Evolutionary conservation across 768 basidiomycete species (phyloP).

Genomic region (Lactarius vividus): DNA sequence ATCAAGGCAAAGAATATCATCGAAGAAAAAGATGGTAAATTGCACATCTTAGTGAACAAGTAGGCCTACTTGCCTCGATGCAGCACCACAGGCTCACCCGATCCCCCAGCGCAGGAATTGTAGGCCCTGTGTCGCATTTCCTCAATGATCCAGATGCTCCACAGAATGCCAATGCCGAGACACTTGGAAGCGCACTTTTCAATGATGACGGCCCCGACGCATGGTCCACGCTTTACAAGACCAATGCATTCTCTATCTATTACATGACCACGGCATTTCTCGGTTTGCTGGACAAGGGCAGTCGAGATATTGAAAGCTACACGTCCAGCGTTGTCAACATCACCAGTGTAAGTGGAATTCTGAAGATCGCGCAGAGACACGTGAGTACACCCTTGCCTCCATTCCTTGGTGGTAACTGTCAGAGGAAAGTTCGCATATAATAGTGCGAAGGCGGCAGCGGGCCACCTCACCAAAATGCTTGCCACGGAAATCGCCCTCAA

Average conservation of each 20-base stretch:
- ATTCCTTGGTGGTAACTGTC: neutral
- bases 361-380: slow-evolving; percentile 71
- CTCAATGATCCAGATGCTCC: slow-evolving; percentile 54
- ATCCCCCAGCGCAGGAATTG: slow-evolving; percentile 63
- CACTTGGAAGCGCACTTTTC: slow-evolving; percentile 68
- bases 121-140: slow-evolving; percentile 60
- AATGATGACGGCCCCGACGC: slow-evolving; percentile 58
- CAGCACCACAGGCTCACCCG: neutral
- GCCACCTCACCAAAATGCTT: slow-evolving; percentile 74
- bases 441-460: slow-evolving; percentile 72
- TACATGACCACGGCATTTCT: slow-evolving; percentile 77
- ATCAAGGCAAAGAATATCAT: slow-evolving; percentile 50
- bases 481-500: slow-evolving; percentile 73
- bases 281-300: slow-evolving; percentile 70
- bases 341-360: slow-evolving; percentile 71
- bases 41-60: slow-evolving; percentile 86
- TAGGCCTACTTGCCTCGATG: slow-evolving; percentile 36
- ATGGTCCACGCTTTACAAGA: slow-evolving; percentile 59
- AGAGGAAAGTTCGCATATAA: slow-evolving; percentile 73
- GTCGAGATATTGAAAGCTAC: slow-evolving; percentile 53
- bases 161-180: slow-evolving; percentile 59
- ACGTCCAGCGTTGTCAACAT: slow-evolving; percentile 72
- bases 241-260: slow-evolving; percentile 76
- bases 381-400: slow-evolving; percentile 41
- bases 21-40: slow-evolving; percentile 57